phyloP scores from a whole-genome alignment of 208 protist genomes.

The Trichomonas gallinae region DNA sequence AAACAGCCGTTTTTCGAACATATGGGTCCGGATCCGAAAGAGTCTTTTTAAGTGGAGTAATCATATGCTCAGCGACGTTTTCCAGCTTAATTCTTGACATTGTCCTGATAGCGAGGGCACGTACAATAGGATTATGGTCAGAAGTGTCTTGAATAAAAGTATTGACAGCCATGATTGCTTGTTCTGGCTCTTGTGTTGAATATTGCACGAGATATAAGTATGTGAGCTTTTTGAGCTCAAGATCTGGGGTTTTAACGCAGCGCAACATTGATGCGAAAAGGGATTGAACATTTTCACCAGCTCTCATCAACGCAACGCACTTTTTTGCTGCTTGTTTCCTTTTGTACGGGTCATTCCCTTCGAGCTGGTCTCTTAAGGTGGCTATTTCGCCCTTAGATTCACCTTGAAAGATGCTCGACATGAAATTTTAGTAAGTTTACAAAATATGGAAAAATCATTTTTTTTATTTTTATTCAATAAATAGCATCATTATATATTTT shows the following conservation, averaged over 20 bases:
- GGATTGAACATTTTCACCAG: constrained; percentile 16
- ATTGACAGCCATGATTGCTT: constrained; percentile 20
- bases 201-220: constrained; percentile 17
- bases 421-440: not conserved
- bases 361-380: not conserved
- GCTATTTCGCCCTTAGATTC: not conserved
- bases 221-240: not conserved
- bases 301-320: not conserved
- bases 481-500: too few relatives aligned
- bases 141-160: not conserved
- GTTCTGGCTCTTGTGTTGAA: not conserved
- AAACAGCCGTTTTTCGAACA: constrained; percentile 82
- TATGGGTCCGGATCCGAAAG: not conserved
- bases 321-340: not conserved
- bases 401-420: not conserved
- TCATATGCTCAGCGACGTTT: not conserved
- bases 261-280: not conserved
- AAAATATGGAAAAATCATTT: not conserved
- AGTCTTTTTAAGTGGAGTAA: not conserved
- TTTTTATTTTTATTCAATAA: too few relatives aligned
- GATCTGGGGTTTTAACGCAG: not conserved
- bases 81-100: not conserved
- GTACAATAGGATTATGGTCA: not conserved
- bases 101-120: not conserved
- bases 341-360: not conserved